A percentile compares a stretch with the other conserved stretches of the same genome.
Evolutionary conservation across 768 basidiomycete genomes (phyloP).

Genomic region (Chiua virens): DNA sequence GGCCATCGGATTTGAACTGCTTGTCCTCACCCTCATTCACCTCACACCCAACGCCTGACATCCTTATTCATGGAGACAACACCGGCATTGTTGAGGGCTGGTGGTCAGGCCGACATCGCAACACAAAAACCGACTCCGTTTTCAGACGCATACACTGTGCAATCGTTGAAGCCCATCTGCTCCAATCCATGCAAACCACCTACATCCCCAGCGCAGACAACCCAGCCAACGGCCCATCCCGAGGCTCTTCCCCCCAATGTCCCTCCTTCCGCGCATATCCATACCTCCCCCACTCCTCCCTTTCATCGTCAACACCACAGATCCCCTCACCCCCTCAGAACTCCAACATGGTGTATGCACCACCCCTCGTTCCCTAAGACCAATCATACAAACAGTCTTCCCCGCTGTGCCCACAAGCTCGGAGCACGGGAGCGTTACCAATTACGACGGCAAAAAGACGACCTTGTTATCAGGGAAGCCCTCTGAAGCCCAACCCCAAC

Average conservation of each 20-base stretch:
- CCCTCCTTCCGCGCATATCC: not conserved
- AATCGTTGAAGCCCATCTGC: not conserved
- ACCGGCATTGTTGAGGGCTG: not conserved
- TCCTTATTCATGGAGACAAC: not conserved
- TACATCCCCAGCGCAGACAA: too few relatives aligned
- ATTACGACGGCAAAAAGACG: too few relatives aligned
- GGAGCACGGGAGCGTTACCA: too few relatives aligned
- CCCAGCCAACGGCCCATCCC: not conserved
- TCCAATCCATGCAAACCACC: not conserved
- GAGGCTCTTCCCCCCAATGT: not conserved
- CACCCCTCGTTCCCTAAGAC: not conserved
- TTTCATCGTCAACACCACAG: not conserved
- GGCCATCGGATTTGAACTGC: not conserved
- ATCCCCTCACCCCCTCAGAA: not conserved
- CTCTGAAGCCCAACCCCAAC: too few relatives aligned
- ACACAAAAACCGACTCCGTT: not conserved
- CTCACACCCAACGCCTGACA: too few relatives aligned
- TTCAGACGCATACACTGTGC: not conserved
- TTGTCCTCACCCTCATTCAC: not conserved
- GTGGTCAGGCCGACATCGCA: not conserved
- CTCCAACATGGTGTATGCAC: too few relatives aligned
- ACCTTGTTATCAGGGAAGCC: too few relatives aligned
- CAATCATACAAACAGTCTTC: not conserved
- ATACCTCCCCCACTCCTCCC: not conserved
- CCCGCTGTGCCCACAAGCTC: too few relatives aligned